These are phyloP conservation scores for bread wheat (Triticum aestivum) DNA, from an alignment of 176 grass and related monocot genomes.

Conservation along the genomic window DNA sequence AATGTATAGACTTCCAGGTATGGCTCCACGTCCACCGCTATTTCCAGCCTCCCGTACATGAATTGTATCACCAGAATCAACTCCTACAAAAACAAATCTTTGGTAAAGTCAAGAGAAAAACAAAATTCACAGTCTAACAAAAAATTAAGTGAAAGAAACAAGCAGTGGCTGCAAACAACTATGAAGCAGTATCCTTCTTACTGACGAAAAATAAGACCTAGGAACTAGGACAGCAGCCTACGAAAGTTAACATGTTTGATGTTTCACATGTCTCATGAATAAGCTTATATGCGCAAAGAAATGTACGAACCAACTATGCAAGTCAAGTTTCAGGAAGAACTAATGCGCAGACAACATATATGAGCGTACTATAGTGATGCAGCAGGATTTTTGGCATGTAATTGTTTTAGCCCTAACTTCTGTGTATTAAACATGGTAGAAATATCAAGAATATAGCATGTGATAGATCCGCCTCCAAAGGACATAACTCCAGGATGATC, in stretches of 20 bases:
- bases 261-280: not conserved
- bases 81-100: slow-evolving; percentile 45
- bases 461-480: not conserved
- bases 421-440: not conserved
- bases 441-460: not conserved
- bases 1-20: slow-evolving; percentile 75
- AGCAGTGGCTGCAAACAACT: not conserved
- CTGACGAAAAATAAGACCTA: slow-evolving; percentile 9
- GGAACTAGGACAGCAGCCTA: not conserved
- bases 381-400: not conserved
- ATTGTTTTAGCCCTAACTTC: not conserved
- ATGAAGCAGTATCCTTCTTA: slow-evolving; percentile 14
- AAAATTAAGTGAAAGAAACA: slow-evolving; percentile 6
- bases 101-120: slow-evolving; percentile 5
- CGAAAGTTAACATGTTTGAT: not conserved
- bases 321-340: not conserved
- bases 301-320: not conserved
- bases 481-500: not conserved
- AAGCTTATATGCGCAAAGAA: not conserved
- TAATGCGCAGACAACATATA: not conserved
- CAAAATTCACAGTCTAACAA: not conserved
- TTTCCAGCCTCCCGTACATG: slow-evolving; percentile 74
- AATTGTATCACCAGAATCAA: slow-evolving; percentile 87
- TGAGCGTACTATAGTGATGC: not conserved
- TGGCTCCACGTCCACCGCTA: slow-evolving; percentile 61